Evolutionary conservation across 2,329 filamentous ascomycete species (phyloP).

Genomic region (Nemania abortiva): DNA sequence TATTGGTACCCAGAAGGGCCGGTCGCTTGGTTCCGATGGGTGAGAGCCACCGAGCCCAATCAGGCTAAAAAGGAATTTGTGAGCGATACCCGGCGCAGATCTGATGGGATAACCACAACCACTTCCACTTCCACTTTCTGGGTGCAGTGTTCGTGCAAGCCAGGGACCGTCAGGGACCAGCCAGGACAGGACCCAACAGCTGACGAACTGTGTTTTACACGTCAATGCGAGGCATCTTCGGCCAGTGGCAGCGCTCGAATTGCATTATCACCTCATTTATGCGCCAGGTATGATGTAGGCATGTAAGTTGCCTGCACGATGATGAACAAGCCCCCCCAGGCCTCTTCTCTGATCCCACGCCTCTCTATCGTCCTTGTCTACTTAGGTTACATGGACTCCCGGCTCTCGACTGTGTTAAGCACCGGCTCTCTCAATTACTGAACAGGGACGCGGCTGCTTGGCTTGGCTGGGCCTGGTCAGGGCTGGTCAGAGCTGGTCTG

Average conservation of each 20-base stretch:
- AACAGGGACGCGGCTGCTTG: not conserved
- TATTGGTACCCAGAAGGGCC: conserved; percentile 19
- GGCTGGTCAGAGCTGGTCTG: not conserved
- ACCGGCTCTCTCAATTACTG: conserved; percentile 11
- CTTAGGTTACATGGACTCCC: not conserved
- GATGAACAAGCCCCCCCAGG: too few species aligned
- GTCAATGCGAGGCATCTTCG: conserved; percentile 27
- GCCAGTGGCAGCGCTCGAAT: conserved; percentile 15
- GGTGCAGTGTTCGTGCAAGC: conserved; percentile 2
- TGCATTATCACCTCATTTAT: conserved; percentile 27
- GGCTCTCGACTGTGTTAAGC: not conserved
- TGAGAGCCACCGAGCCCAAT: conserved; percentile 38
- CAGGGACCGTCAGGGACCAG: conserved; percentile 13
- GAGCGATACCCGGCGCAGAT: conserved; percentile 43
- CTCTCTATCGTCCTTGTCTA: conserved; percentile 17
- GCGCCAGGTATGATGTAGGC: conserved; percentile 17
- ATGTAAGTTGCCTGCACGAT: not conserved
- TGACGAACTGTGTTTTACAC: conserved; percentile 12
- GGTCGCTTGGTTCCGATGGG: conserved; percentile 37
- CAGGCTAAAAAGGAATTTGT: conserved; percentile 47
- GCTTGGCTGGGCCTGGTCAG: not conserved
- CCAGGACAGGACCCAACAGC: conserved; percentile 6
- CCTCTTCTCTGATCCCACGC: too few species aligned
- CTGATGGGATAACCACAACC: conserved; percentile 33
- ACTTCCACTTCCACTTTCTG: not conserved